Evolutionary conservation across 2,329 filamentous ascomycete species (phyloP), one percentile per base, ranked within the genome.

Genomic region (Trichoderma arundinaceum): DNA sequence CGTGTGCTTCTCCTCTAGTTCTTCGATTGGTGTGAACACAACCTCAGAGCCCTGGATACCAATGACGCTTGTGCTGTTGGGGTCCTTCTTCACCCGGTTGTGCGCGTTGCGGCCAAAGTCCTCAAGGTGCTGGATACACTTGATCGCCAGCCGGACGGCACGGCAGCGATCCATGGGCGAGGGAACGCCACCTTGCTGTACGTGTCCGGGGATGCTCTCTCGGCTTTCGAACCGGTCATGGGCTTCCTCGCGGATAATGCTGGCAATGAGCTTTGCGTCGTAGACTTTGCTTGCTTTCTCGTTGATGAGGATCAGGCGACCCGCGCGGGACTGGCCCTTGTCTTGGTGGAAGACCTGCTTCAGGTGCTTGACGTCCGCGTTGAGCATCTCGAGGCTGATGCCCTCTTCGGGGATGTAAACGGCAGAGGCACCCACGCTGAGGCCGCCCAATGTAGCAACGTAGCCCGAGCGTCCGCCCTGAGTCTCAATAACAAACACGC

Each of bases 381-480:
- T 90, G 7, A 99, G 87, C 91, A 96, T 98, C 73, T 94, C 91
- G 64, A 99, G 88, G 76, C 90, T 91, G 78, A 99, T 92, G 7
- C 95, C 95, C 79, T 99, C 93, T 78, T 99, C 95, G 1, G 95
- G 95, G 5, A 94, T 98, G 79, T 99, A 99, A 12, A 98, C 94
- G 1, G 94, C 94, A 13, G 91, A 85, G 8, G 95, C 95, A 64
- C 95, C 95, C 15, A 98, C 92, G n/a, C 90, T 88, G 13, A 99
- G 87, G 57, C 94, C 95, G 13, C 91, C 93, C 64, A 97, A 86
- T 0, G 92, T 96, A 33, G 94, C 94, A 67, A 98, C 87, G 78
- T 98, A 99, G 19, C 95, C 95, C 4, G 92, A 97, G 65, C 92
- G 89, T 41, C 95, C 95, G 72, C 95, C 95, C 80, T 99, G 95